phyloP scores from a whole-genome alignment of 148 eudicot genomes.

The Nepenthes gracilis region DNA sequence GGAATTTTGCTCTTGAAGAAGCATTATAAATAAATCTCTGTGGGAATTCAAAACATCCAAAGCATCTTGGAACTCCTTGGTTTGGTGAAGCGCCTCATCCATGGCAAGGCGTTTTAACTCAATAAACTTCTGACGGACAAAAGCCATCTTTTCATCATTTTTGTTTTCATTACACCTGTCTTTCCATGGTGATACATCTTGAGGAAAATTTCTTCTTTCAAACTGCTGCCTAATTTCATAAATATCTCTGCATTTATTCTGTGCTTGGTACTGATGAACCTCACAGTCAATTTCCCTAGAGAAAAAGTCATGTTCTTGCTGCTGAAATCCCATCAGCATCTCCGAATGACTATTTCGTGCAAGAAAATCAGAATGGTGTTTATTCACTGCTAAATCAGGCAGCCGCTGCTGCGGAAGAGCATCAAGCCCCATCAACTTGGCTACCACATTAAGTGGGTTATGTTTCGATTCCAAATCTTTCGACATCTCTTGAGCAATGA shows the following conservation, averaged over 20 bases:
- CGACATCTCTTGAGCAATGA: slow-evolving; percentile 86
- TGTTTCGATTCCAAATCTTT: slow-evolving; percentile 50
- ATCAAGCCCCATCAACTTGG: slow-evolving; percentile 96
- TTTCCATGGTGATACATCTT: slow-evolving; percentile 47
- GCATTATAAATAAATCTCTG: slow-evolving; percentile 63
- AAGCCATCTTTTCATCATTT: slow-evolving; percentile 55
- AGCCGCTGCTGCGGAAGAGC: slow-evolving; percentile 51
- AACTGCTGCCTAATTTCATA: slow-evolving; percentile 53
- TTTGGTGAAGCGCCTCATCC: slow-evolving; percentile 69
- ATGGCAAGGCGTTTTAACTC: slow-evolving; percentile 86
- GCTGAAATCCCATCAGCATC: slow-evolving; percentile 37
- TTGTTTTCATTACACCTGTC: slow-evolving; percentile 32
- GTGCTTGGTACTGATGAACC: slow-evolving; percentile 22
- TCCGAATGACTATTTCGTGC: slow-evolving; percentile 39
- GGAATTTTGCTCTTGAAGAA: slow-evolving; percentile 79
- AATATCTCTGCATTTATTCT: slow-evolving; percentile 49
- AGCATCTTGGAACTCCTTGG: slow-evolving; percentile 78
- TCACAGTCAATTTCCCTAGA: slow-evolving; percentile 19
- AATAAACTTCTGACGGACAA: slow-evolving; percentile 70
- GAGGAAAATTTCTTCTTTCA: slow-evolving; percentile 22
- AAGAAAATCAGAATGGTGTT: slow-evolving; percentile 35
- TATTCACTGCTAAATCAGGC: slow-evolving; percentile 24
- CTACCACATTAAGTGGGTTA: slow-evolving; percentile 72
- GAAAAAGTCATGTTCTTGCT: slow-evolving; percentile 22
- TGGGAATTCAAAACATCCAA: slow-evolving; percentile 74